phyloP scores from a whole-genome alignment of 2,329 filamentous ascomycete species.

The Fusarium sp. region DNA sequence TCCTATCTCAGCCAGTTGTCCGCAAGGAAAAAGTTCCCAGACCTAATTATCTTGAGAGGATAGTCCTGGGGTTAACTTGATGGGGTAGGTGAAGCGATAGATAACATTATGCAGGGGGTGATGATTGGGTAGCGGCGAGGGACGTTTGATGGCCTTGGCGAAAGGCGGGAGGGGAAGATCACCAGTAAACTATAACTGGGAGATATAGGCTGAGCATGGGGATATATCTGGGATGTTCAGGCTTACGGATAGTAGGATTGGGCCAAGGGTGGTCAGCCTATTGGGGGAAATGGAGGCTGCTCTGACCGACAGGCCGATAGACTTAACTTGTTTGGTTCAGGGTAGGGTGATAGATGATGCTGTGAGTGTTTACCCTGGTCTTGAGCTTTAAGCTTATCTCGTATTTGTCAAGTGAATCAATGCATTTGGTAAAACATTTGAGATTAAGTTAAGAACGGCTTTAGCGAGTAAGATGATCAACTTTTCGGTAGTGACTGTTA shows the following conservation, averaged over 20 bases:
- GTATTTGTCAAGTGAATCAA: background rate
- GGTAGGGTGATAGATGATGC: constrained; percentile 7
- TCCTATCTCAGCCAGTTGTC: constrained; percentile 34
- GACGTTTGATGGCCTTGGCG: constrained; percentile 30
- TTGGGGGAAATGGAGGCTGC: constrained; percentile 11
- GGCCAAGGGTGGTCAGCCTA: background rate
- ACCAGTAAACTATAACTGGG: background rate
- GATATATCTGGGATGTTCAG: background rate
- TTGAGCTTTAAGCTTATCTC: constrained; percentile 4
- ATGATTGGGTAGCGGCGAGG: constrained; percentile 30
- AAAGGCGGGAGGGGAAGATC: constrained; percentile 1
- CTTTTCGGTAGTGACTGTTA: background rate
- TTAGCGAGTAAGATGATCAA: background rate
- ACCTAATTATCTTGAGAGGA: background rate
- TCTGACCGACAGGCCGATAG: background rate
- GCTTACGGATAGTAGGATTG: background rate
- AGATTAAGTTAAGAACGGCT: background rate
- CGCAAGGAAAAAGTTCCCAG: constrained; percentile 20
- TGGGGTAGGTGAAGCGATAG: constrained; percentile 36
- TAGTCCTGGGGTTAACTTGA: constrained; percentile 16
- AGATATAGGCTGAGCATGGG: background rate
- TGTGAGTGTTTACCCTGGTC: background rate
- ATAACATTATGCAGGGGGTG: constrained; percentile 13
- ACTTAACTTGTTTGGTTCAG: constrained; percentile 6
- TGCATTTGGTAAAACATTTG: background rate